phyloP scores from a whole-genome alignment of 345 rosid genomes.

The Turnera subulata region DNA sequence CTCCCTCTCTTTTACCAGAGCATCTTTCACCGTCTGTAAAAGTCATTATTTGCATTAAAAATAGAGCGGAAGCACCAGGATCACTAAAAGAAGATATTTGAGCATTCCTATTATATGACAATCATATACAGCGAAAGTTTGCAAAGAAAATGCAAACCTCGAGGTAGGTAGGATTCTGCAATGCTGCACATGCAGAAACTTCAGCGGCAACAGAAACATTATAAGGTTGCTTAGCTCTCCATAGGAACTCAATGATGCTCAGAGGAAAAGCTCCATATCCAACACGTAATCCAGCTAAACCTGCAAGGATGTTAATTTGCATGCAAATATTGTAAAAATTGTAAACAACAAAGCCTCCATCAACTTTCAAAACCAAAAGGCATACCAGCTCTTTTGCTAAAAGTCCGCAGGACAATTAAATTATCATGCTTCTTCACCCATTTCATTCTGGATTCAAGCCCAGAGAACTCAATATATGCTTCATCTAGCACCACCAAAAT shows the following conservation, averaged over 20 bases:
- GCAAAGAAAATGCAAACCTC: slow-evolving; percentile 39
- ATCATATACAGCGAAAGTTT: background rate
- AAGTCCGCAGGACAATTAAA: slow-evolving; percentile 86
- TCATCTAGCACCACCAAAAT: slow-evolving; percentile 90
- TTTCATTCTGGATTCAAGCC: slow-evolving; percentile 73
- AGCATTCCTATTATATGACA: background rate
- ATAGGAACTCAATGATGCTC: slow-evolving; percentile 77
- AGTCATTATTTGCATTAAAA: slow-evolving; percentile 14
- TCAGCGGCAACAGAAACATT: slow-evolving; percentile 96
- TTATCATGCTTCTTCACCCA: slow-evolving; percentile 96
- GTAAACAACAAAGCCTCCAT: too few species aligned
- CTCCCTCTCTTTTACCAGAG: slow-evolving; percentile 64
- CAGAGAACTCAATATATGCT: slow-evolving; percentile 91
- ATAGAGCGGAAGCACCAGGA: background rate
- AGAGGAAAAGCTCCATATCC: slow-evolving; percentile 95
- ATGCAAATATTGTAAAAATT: background rate
- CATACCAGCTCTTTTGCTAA: slow-evolving; percentile 97
- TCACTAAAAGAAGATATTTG: background rate
- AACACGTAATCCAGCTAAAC: slow-evolving; percentile 85
- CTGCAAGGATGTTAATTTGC: slow-evolving; percentile 33
- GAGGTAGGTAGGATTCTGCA: slow-evolving; percentile 63
- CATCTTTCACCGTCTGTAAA: slow-evolving; percentile 65
- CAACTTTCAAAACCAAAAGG: background rate
- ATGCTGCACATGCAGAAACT: slow-evolving; percentile 87
- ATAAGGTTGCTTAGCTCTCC: slow-evolving; percentile 96